Conservation (phyloP, 768 basidiomycete species). For the Chalciporus piperatus region DNA sequence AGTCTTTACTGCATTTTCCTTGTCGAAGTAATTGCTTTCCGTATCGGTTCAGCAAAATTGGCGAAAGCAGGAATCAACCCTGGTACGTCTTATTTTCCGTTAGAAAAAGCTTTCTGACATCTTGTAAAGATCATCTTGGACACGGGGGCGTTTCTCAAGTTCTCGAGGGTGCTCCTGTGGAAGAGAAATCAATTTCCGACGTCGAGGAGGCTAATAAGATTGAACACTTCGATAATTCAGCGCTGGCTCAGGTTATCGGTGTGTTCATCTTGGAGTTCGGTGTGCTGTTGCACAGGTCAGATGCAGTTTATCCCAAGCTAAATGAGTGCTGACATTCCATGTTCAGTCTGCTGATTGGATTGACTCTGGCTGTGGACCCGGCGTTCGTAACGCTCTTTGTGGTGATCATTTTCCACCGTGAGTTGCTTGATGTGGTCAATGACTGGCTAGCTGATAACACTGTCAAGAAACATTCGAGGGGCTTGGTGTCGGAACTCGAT, state of each 20-base stretch:
- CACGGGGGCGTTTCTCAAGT: constrained; percentile 69
- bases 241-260: constrained; percentile 74
- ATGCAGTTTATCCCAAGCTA: not conserved
- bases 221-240: constrained; percentile 36
- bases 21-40: constrained; percentile 81
- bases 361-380: constrained; percentile 87
- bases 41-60: constrained; percentile 78
- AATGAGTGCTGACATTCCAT: not conserved
- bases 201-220: constrained; percentile 23
- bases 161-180: constrained; percentile 43
- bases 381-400: constrained; percentile 84
- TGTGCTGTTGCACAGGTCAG: constrained; percentile 76
- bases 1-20: constrained; percentile 85
- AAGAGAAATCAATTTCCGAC: constrained; percentile 23
- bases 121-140: constrained; percentile 57
- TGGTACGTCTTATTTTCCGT: constrained; percentile 37
- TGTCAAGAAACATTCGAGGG: constrained; percentile 87
- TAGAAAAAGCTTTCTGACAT: not conserved
- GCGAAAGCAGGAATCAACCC: constrained; percentile 59
- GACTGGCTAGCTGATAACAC: not conserved
- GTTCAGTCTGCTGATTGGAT: constrained; percentile 73
- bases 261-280: constrained; percentile 94
- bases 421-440: constrained; percentile 30
- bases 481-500: constrained; percentile 85
- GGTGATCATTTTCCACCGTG: constrained; percentile 90